phyloP scores from a whole-genome alignment of 192 early-diverging fungal genomes.

The Ambispora gerdemannii region DNA sequence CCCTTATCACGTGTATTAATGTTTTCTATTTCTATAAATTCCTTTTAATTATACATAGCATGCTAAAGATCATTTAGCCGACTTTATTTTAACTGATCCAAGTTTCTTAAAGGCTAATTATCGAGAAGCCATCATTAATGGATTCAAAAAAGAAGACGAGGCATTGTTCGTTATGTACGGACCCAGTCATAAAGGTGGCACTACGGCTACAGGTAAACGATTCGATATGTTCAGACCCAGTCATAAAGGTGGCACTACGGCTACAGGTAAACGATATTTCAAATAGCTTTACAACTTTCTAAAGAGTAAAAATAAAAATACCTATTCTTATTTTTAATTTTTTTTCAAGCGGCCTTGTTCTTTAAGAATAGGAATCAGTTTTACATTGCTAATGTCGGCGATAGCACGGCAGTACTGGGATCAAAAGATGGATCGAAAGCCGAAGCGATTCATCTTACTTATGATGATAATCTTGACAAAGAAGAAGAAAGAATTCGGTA shows the following conservation, averaged over 20 bases:
- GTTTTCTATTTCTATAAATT: too few species aligned
- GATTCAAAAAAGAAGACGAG: neutral
- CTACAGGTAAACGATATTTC: neutral
- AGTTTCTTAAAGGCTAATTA: neutral
- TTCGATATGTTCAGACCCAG: neutral
- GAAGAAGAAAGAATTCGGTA: neutral
- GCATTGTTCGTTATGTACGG: neutral
- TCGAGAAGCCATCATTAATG: neutral
- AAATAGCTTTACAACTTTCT: neutral
- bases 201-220: neutral
- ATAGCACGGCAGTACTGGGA: slow-evolving; percentile 5
- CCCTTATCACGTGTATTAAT: neutral
- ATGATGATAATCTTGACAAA: neutral
- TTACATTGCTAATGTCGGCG: slow-evolving; percentile 14
- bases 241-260: slow-evolving; percentile 4
- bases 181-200: neutral
- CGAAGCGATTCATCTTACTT: neutral
- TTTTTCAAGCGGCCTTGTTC: neutral
- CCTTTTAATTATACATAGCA: neutral
- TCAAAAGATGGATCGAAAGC: neutral
- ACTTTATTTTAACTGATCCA: slow-evolving; percentile 2
- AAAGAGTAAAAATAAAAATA: neutral
- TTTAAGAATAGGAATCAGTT: neutral
- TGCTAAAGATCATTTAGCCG: slow-evolving; percentile 2
- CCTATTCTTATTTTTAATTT: neutral